A percentile compares a stretch with the other conserved stretches of the same genome.
Conservation (phyloP, 306 rosid species). For the Parietaria judaica region DNA sequence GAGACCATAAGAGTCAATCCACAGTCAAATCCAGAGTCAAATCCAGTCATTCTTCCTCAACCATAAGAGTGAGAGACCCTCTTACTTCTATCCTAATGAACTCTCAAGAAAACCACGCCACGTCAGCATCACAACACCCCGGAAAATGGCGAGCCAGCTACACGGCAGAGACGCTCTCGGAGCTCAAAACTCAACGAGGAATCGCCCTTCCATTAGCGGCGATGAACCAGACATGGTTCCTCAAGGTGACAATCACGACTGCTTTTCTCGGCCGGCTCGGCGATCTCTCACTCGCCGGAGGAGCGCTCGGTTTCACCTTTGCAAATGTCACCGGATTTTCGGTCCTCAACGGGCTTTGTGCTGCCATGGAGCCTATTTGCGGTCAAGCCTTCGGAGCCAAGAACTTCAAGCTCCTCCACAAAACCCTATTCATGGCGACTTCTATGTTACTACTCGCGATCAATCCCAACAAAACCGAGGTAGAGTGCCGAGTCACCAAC, state of each 20-base stretch:
- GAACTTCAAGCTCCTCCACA: conserved; percentile 66
- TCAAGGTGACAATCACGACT: conserved; percentile 64
- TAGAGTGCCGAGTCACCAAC: too few species aligned
- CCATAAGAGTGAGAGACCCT: too few species aligned
- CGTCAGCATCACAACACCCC: conserved; percentile 13
- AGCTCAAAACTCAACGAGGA: conserved; percentile 49
- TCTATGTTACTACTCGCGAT: conserved; percentile 36
- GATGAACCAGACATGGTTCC: conserved; percentile 81
- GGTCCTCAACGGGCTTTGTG: conserved; percentile 65
- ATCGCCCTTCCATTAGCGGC: conserved; percentile 63
- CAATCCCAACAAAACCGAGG: too few species aligned
- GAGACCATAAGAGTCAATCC: too few species aligned
- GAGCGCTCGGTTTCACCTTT: conserved; percentile 73
- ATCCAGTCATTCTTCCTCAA: too few species aligned
- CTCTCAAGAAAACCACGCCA: conserved; percentile 23
- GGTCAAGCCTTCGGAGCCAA: conserved; percentile 92
- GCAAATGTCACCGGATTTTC: conserved; percentile 92
- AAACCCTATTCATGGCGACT: conserved; percentile 68
- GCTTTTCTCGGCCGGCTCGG: conserved; percentile 76
- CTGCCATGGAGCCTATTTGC: conserved; percentile 85
- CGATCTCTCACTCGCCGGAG: conserved; percentile 67
- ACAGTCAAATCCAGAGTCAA: too few species aligned
- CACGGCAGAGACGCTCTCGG: conserved; percentile 24
- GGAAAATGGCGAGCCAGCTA: conserved; percentile 24
- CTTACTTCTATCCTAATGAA: conserved; percentile 21